Conservation (phyloP, 176 grass and related monocot species). For the Paspalum notatum region DNA sequence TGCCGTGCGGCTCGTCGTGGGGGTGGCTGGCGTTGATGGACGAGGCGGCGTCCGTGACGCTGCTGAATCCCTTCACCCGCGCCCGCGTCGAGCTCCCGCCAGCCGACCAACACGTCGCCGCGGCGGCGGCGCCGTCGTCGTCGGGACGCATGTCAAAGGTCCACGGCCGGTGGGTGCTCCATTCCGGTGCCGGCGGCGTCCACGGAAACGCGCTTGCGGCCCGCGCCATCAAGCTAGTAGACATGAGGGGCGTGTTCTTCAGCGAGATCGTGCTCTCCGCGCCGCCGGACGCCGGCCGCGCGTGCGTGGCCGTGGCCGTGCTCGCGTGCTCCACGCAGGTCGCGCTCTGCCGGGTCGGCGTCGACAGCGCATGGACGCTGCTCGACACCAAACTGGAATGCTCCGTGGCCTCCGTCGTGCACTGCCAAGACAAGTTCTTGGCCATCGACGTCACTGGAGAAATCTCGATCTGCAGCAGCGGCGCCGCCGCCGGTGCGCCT, state of each 20-base stretch:
- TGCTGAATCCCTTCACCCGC: slow-evolving; percentile 40
- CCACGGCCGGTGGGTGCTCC: background rate
- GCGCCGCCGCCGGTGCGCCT: background rate
- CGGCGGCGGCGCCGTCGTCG: slow-evolving; percentile 6
- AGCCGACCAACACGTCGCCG: slow-evolving; percentile 25
- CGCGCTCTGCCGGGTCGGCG: slow-evolving; percentile 31
- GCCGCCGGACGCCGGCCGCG: background rate
- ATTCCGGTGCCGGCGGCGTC: too few relatives aligned
- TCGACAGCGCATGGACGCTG: slow-evolving; percentile 22
- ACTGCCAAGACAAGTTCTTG: slow-evolving; percentile 9
- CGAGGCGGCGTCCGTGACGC: slow-evolving; percentile 30
- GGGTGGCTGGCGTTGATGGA: slow-evolving; percentile 42
- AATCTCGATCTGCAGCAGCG: background rate
- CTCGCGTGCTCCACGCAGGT: slow-evolving; percentile 29
- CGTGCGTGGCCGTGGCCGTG: slow-evolving; percentile 33
- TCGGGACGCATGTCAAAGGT: background rate
- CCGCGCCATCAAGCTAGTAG: background rate
- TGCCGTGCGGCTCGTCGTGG: slow-evolving; percentile 10
- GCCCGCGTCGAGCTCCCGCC: slow-evolving; percentile 15
- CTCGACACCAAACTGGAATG: background rate
- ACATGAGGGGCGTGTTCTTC: slow-evolving; percentile 27
- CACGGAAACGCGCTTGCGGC: background rate
- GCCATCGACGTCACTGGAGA: background rate
- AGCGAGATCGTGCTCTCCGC: slow-evolving; percentile 33
- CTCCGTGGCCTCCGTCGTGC: background rate